These are phyloP conservation scores for Cercospora citrullina DNA, from an alignment of 2,329 filamentous ascomycete genomes.

Conservation along the genomic window DNA sequence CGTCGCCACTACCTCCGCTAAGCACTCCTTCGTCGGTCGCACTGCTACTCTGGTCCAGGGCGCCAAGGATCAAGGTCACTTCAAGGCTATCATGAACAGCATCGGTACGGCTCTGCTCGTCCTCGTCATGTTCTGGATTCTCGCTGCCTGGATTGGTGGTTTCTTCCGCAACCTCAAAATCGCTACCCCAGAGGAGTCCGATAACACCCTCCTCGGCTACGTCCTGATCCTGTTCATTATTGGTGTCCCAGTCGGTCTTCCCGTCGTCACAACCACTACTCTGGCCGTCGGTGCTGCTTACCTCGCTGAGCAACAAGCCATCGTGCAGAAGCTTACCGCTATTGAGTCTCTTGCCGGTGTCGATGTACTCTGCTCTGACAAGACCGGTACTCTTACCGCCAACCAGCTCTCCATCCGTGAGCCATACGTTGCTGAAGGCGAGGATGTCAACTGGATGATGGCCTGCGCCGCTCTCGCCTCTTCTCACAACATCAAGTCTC, in stretches of 20 bases:
- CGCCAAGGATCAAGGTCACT: conserved; percentile 73
- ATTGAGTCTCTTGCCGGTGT: conserved; percentile 76
- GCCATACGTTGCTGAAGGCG: conserved; percentile 72
- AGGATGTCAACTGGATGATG: conserved; percentile 84
- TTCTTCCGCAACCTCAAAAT: conserved; percentile 72
- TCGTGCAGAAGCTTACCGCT: conserved; percentile 76
- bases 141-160: conserved; percentile 73
- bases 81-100: conserved; percentile 82
- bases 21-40: conserved; percentile 73
- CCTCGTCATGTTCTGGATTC: conserved; percentile 75
- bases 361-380: conserved; percentile 77
- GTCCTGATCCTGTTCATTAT: conserved; percentile 72
- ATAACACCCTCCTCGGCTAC: conserved; percentile 67
- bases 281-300: conserved; percentile 76
- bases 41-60: conserved; percentile 73
- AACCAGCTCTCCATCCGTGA: conserved; percentile 76
- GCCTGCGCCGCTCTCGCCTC: conserved; percentile 74
- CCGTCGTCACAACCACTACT: conserved; percentile 75
- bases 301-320: conserved; percentile 74
- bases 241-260: conserved; percentile 77
- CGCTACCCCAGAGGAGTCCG: conserved; percentile 57
- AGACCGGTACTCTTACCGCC: conserved; percentile 75
- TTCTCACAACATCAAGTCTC: conserved; percentile 75
- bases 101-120: conserved; percentile 74
- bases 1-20: conserved; percentile 66